Conservation (phyloP, 495 filamentous ascomycete species). For the Cudoniella acicularis region DNA sequence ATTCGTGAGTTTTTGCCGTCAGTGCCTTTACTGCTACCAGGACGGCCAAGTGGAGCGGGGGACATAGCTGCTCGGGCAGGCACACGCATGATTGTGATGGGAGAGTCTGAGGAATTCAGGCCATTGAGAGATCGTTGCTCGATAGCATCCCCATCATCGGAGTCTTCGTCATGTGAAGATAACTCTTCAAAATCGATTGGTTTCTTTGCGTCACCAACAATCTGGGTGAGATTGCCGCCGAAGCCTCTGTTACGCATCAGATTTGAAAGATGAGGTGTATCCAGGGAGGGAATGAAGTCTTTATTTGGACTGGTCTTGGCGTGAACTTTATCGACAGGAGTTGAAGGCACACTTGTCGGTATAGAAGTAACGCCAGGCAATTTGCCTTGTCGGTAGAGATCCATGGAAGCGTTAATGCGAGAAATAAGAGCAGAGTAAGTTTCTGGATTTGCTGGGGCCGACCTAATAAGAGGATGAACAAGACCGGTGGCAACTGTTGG, state of each 20-base stretch:
- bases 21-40: conserved; percentile 53
- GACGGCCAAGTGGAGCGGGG: conserved; percentile 45
- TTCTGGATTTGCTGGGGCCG: conserved; percentile 53
- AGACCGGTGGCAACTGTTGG: conserved; percentile 40
- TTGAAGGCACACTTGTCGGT: conserved; percentile 27
- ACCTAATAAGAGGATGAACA: conserved; percentile 67
- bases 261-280: conserved; percentile 73
- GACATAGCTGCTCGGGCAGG: conserved; percentile 57
- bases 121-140: conserved; percentile 18
- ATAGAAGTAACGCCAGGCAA: conserved; percentile 40
- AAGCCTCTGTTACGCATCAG: conserved; percentile 64
- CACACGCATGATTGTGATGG: conserved; percentile 40
- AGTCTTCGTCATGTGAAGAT: conserved; percentile 44
- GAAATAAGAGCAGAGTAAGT: conserved; percentile 44
- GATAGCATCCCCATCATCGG: conserved; percentile 39
- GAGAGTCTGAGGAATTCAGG: conserved; percentile 33
- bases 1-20: conserved; percentile 28
- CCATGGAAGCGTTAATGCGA: conserved; percentile 44
- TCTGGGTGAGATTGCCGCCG: conserved; percentile 56
- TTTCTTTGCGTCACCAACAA: conserved; percentile 55
- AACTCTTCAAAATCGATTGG: conserved; percentile 49
- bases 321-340: conserved; percentile 7
- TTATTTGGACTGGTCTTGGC: conserved; percentile 20
- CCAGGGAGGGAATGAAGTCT: conserved; percentile 56
- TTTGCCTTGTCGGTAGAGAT: conserved; percentile 41